These are phyloP conservation scores for Thinopyrum obtusiflorum DNA, from an alignment of 202 grass and related monocot genomes.

Conservation along the genomic window DNA sequence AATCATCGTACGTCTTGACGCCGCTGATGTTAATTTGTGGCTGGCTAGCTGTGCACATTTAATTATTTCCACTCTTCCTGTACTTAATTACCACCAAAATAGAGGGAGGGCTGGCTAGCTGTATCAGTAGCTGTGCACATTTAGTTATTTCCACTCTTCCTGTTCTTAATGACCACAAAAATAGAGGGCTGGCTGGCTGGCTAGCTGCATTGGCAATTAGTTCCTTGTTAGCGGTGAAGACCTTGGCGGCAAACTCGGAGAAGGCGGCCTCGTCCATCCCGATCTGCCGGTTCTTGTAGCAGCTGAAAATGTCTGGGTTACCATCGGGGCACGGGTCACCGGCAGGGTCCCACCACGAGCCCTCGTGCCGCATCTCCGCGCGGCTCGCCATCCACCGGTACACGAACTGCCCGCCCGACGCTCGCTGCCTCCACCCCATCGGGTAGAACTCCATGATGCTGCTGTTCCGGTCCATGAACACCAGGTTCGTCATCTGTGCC, in stretches of 20 bases:
- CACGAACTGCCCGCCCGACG: slow-evolving; percentile 46
- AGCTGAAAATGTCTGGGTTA: slow-evolving; percentile 12
- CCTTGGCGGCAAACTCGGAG: slow-evolving; percentile 43
- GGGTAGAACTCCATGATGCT: slow-evolving; percentile 78
- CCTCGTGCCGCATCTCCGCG: slow-evolving; percentile 62
- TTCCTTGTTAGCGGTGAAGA: slow-evolving; percentile 44
- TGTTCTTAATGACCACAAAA: neutral
- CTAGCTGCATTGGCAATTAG: slow-evolving; percentile 25
- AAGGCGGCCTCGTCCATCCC: slow-evolving; percentile 56
- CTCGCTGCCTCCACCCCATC: slow-evolving; percentile 56
- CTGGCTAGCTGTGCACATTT: too few relatives aligned
- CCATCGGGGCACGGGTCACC: slow-evolving; percentile 31
- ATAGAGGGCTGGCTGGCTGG: neutral
- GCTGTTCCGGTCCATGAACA: slow-evolving; percentile 70
- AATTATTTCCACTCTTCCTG: too few relatives aligned
- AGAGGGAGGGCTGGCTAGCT: too few relatives aligned
- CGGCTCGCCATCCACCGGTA: slow-evolving; percentile 51
- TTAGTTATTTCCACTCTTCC: too few relatives aligned
- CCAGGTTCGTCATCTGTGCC: slow-evolving; percentile 62
- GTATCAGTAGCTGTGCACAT: too few relatives aligned
- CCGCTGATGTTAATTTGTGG: too few relatives aligned
- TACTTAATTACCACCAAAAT: too few relatives aligned
- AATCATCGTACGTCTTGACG: too few relatives aligned
- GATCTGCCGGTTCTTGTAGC: slow-evolving; percentile 49
- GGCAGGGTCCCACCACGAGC: slow-evolving; percentile 52